Base-by-base conservation (phyloP, 2,329 filamentous ascomycete genomes). In the Cladosporium halotolerans region DNA sequence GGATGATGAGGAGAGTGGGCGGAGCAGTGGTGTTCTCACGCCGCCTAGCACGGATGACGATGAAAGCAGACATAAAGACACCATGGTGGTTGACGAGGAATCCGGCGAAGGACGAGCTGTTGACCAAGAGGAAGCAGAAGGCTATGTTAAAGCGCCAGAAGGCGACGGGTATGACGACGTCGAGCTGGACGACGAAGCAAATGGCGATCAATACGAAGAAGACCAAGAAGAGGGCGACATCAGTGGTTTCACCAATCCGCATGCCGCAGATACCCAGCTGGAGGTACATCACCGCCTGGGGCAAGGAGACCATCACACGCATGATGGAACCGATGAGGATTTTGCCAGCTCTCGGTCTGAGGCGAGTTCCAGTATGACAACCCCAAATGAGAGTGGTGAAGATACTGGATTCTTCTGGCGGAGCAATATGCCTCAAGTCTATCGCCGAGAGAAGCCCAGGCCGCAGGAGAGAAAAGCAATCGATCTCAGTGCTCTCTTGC, bases 31-130 rank as follows among this genome's bases (percentile, higher is more conserved):
- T 13, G 65, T 68, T 3, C 59, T 69, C 6, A 70, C 68, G 4
- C 68, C 68, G 7, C 63, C 66, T 1, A 65, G 61, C 16, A 66
- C 63, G 4, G 64, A 64, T 38, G 64, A 63, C 13, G 61, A 63
- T 16, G 58, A 50, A 2, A 34, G 39, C 18, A 40, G 41, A 11
- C 43, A 60, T 8, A 51, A 45, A 3, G 54, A 56, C 14, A 40
- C 47, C 6, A 18, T 28, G 8, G 36, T 45, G 34, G 45, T 38
- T 6, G 36, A 44, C n/a, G 43, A 51, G 42, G 45, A 42, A 13
- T 16, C 19, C 18, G 34, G 7, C 28, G 42, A 34, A 7, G 50
- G 32, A 9, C 33, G 36, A 8, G 19, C 14, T 2, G 34, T 43
- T 34, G 14, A 53, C 7, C 19, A 13, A 6, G 40, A 32, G n/a